Evolutionary conservation across 352 stramenopile species (phyloP).

Genomic region (Phytophthora citrophthora): DNA sequence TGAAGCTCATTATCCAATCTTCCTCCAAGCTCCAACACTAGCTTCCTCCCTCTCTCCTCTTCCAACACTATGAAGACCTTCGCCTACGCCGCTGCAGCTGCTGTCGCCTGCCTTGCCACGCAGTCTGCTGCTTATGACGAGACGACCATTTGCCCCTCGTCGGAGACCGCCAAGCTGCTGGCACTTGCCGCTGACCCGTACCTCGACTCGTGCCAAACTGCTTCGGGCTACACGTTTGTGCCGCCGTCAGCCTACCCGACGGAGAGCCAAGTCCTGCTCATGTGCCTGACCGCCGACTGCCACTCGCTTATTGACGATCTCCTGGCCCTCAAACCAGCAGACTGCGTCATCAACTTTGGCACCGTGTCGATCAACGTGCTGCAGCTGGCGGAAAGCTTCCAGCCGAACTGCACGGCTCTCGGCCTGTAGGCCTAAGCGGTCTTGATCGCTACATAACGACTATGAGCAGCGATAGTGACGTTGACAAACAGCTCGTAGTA

Average conservation of each 20-base stretch:
- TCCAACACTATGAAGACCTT: slow-evolving; percentile 51
- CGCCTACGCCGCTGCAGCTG: slow-evolving; percentile 26
- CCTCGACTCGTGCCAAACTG: slow-evolving; percentile 31
- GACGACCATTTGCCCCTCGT: slow-evolving; percentile 31
- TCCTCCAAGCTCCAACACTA: slow-evolving; percentile 42
- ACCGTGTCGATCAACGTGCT: slow-evolving; percentile 53
- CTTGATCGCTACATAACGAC: slow-evolving; percentile 11
- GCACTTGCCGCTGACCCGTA: slow-evolving; percentile 25
- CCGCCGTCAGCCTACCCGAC: slow-evolving; percentile 42
- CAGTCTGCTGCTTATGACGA: slow-evolving; percentile 37
- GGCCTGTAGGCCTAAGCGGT: slow-evolving; percentile 27
- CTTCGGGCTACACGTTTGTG: slow-evolving; percentile 42
- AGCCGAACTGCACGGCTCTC: slow-evolving; percentile 42
- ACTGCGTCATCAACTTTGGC: slow-evolving; percentile 56
- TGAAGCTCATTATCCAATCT: slow-evolving; percentile 46
- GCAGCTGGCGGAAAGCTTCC: slow-evolving; percentile 47
- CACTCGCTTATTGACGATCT: slow-evolving; percentile 41
- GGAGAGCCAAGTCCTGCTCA: slow-evolving; percentile 35
- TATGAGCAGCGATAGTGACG: slow-evolving; percentile 11
- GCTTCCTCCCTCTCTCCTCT: slow-evolving; percentile 11
- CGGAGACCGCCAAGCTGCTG: slow-evolving; percentile 43
- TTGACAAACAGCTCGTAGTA: slow-evolving; percentile 21
- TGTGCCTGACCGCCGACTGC: slow-evolving; percentile 46
- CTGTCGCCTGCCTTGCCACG: slow-evolving; percentile 31
- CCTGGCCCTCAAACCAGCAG: slow-evolving; percentile 35